Evolutionary conservation across 1,139 yeast species (phyloP).

Genomic region (Taphrina betulina): DNA sequence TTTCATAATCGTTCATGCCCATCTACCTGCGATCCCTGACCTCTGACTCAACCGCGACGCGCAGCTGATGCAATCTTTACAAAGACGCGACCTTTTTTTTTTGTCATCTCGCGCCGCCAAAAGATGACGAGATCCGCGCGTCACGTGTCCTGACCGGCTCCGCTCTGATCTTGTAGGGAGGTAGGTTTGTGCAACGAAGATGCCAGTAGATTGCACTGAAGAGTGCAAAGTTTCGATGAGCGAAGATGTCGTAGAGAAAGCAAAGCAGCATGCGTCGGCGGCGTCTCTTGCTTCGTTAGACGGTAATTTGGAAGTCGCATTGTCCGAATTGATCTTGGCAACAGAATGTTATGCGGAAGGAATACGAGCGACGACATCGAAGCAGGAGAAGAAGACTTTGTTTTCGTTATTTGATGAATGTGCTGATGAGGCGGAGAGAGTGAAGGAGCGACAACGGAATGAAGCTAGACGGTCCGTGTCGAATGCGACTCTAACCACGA

Average conservation of each 20-base stretch:
- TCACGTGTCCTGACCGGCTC: too few relatives aligned
- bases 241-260: too few relatives aligned
- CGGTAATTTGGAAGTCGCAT: conserved; percentile 21
- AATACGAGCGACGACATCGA: conserved; percentile 12
- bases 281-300: conserved; percentile 22
- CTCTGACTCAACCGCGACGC: background rate
- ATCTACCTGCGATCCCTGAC: background rate
- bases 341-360: conserved; percentile 31
- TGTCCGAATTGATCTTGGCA: conserved; percentile 16
- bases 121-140: too few relatives aligned
- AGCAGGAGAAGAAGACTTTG: conserved; percentile 13
- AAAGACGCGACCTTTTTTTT: too few relatives aligned
- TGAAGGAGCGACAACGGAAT: conserved; percentile 23
- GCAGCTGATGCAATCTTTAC: background rate
- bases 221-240: too few relatives aligned
- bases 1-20: conserved; percentile 53
- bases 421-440: conserved; percentile 32
- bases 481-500: too few relatives aligned
- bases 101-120: too few relatives aligned
- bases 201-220: too few relatives aligned
- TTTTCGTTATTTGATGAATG: conserved; percentile 27
- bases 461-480: background rate
- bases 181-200: too few relatives aligned
- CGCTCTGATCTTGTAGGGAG: too few relatives aligned
- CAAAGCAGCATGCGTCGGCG: too few relatives aligned